A percentile compares a stretch with the other conserved stretches of the same genome.
These are phyloP conservation scores for Arxiozyma slooffiae DNA, from an alignment of 1,139 yeast species.

Conservation along the genomic window DNA sequence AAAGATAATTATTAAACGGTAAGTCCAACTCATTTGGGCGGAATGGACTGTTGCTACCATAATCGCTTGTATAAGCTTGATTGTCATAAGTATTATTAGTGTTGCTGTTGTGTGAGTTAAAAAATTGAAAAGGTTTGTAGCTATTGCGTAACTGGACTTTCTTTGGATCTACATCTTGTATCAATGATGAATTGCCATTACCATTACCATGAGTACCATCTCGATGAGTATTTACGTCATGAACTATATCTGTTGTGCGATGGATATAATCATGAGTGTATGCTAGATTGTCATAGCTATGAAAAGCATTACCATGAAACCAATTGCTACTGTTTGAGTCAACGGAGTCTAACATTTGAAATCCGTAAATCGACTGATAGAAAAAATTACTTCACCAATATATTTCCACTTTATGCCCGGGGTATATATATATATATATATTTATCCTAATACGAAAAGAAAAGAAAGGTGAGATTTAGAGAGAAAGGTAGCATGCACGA, in stretches of 20 bases:
- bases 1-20: neutral
- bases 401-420: no score
- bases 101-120: conserved; percentile 29
- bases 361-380: neutral
- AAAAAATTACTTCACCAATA: no score
- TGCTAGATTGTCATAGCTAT: conserved; percentile 52
- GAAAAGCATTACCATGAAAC: conserved; percentile 66
- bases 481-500: no score
- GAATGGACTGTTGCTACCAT: neutral
- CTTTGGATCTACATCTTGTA: neutral
- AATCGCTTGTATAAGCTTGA: neutral
- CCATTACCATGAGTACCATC: neutral
- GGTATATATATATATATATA: no score
- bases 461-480: no score
- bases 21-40: neutral
- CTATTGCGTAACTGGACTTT: conserved; percentile 14
- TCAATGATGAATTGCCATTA: conserved; percentile 4
- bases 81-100: neutral
- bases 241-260: conserved; percentile 16
- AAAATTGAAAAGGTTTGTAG: conserved; percentile 35
- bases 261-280: conserved; percentile 65
- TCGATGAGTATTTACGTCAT: no score
- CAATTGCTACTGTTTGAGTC: conserved; percentile 17
- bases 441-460: no score
- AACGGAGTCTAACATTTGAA: neutral